Evolutionary conservation across 1,139 yeast species (phyloP), one percentile per base, ranked within the genome.

Genomic region (Taphrina wiesneri): DNA sequence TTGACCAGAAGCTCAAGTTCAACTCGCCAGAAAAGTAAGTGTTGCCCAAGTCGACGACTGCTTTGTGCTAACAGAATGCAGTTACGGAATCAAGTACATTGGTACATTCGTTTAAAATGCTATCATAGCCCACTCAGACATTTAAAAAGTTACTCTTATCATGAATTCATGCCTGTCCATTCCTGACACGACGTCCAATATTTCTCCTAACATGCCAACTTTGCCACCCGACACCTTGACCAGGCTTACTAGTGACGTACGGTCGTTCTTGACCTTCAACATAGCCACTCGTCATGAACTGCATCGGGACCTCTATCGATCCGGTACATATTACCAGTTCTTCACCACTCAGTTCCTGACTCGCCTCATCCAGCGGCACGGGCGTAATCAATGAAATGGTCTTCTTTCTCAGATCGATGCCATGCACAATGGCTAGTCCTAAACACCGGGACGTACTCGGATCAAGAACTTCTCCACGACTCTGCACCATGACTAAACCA

Each of bases 1-100:
- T 90, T 75, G 88, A 91, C 77, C 81, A 80, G 70, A 82, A 82
- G 72, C 80, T 90, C 72, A 85, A 97, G 79, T 90, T 90, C 80
- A 90, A 90, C 77, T 49, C 64, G 28, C 63, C 63, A 28, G 62
- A 56, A 47, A 19, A 43, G 53, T 56, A 45, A 17, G 62, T 30
- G 17, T 21, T 30, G 15, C 32, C 49, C 49, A 45, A 21, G 36
- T 26, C 11, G n/a, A 15, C 17, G 5, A 5, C 11, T 17, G 13
- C 11, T 5, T 26, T 25, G 17, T 17, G 21, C 34, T 52, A 34
- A 52, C 26, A 32, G 4, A 21, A 3, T 19, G 41, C 17, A 59
- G 26, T 30, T 49, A 32, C 30, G 56, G 45, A 17, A 32, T 59
- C 28, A 36, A 36, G 15, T 39, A 28, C 34, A 54, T 54, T 54